Percentiles rank a stretch among this genome's conserved stretches.
phyloP scores from a whole-genome alignment of 768 basidiomycete species.

The Coprinopsis cinerea region DNA sequence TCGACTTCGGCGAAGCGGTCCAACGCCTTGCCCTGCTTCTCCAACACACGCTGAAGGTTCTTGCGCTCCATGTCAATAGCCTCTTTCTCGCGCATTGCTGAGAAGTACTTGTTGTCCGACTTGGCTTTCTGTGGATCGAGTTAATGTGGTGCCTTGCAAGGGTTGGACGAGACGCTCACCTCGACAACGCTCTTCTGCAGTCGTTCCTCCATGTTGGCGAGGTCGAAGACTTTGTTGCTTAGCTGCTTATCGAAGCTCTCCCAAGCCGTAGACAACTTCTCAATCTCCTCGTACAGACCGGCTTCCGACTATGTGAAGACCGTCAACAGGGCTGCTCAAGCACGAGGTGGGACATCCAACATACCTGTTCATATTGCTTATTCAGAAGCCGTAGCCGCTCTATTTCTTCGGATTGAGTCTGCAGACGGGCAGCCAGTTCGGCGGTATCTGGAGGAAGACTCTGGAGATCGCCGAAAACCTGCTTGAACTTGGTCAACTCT shows the following conservation, averaged over 20 bases:
- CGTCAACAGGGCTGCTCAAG: constrained; percentile 3
- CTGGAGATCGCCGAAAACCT: constrained; percentile 51
- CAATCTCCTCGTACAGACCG: constrained; percentile 78
- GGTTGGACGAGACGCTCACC: constrained; percentile 35
- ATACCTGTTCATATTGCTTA: constrained; percentile 59
- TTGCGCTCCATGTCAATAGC: constrained; percentile 74
- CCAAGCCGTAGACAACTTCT: constrained; percentile 83
- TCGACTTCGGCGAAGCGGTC: constrained; percentile 62
- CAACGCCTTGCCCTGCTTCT: constrained; percentile 48
- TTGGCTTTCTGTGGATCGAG: constrained; percentile 72
- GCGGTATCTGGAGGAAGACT: constrained; percentile 44
- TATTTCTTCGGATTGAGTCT: constrained; percentile 64
- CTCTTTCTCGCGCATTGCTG: constrained; percentile 86
- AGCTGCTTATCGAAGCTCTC: constrained; percentile 76
- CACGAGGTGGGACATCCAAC: constrained; percentile 15
- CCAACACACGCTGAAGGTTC: constrained; percentile 42
- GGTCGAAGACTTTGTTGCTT: constrained; percentile 79
- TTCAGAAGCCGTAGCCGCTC: constrained; percentile 55
- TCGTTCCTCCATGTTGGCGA: constrained; percentile 69
- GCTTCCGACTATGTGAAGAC: constrained; percentile 53
- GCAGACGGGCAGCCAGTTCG: constrained; percentile 48
- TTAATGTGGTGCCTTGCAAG: not conserved
- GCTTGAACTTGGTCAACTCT: constrained; percentile 56
- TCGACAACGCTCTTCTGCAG: constrained; percentile 55
- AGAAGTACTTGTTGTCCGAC: constrained; percentile 91